Percentiles rank a stretch among this genome's conserved stretches.
phyloP scores from a whole-genome alignment of 441 rosid genomes.

The Croton setiger region DNA sequence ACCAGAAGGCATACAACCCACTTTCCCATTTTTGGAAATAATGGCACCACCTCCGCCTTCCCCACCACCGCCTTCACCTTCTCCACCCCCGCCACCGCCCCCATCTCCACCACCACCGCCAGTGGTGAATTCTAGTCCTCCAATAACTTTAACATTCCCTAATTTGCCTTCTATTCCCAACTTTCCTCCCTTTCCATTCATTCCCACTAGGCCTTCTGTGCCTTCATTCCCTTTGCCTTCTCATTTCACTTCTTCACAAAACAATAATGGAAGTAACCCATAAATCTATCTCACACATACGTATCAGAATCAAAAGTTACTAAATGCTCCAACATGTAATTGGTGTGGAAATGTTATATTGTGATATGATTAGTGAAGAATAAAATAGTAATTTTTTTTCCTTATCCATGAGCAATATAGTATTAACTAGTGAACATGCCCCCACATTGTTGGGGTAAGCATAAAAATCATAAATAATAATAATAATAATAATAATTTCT shows the following conservation, averaged over 20 bases:
- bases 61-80: neutral
- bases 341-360: no score
- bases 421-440: no score
- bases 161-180: slow-evolving; percentile 11
- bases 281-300: neutral
- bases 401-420: no score
- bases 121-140: neutral
- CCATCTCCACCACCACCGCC: neutral
- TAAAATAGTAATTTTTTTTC: no score
- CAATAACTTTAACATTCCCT: slow-evolving; percentile 17
- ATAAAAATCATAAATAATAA: no score
- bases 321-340: no score
- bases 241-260: neutral
- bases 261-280: slow-evolving; percentile 5
- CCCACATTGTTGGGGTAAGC: no score
- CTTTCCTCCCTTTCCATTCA: slow-evolving; percentile 23
- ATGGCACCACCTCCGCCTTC: neutral
- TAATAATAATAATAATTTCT: no score
- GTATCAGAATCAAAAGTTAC: no score
- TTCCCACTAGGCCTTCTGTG: slow-evolving; percentile 16
- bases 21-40: neutral
- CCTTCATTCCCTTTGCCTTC: slow-evolving; percentile 6
- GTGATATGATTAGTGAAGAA: no score
- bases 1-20: neutral
- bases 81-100: neutral